Evolutionary conservation across 805 yeast genomes (phyloP).

Genomic region (Kodamaea leandrae): DNA sequence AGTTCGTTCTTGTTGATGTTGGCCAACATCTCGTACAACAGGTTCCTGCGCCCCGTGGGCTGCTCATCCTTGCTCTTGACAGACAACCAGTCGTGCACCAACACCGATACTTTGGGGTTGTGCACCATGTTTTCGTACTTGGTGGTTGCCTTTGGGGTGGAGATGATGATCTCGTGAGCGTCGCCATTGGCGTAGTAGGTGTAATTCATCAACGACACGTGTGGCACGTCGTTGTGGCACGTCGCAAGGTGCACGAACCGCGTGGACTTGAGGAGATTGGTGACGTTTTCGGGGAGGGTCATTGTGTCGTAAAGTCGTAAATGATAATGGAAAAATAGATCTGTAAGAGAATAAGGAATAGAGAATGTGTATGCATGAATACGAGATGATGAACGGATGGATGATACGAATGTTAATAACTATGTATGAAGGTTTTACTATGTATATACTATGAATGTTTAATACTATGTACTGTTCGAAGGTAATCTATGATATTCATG

Average conservation of each 20-base stretch:
- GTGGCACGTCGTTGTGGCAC: slow-evolving; percentile 68
- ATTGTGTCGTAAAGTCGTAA: slow-evolving; percentile 4
- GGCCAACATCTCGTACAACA: slow-evolving; percentile 52
- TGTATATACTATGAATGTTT: no score
- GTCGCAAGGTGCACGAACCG: slow-evolving; percentile 85
- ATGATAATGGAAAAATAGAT: neutral
- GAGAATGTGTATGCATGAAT: neutral
- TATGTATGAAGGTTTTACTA: no score
- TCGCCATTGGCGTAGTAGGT: slow-evolving; percentile 51
- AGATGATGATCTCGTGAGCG: slow-evolving; percentile 50
- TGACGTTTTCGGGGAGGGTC: slow-evolving; percentile 37
- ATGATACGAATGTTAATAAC: slow-evolving; percentile 1
- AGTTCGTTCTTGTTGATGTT: slow-evolving; percentile 77
- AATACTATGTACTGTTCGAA: no score
- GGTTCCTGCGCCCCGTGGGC: slow-evolving; percentile 18
- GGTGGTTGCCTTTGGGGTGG: slow-evolving; percentile 69
- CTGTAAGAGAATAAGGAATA: neutral
- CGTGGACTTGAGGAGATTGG: slow-evolving; percentile 52
- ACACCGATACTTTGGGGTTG: slow-evolving; percentile 77
- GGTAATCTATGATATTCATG: no score
- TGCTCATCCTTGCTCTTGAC: slow-evolving; percentile 36
- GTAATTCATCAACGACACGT: slow-evolving; percentile 89
- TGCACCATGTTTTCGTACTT: slow-evolving; percentile 66
- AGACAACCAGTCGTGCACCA: slow-evolving; percentile 90
- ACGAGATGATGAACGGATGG: neutral